These are phyloP conservation scores for Parvularia atlantis DNA, from an alignment of 78 protist genomes.

Conservation along the genomic window DNA sequence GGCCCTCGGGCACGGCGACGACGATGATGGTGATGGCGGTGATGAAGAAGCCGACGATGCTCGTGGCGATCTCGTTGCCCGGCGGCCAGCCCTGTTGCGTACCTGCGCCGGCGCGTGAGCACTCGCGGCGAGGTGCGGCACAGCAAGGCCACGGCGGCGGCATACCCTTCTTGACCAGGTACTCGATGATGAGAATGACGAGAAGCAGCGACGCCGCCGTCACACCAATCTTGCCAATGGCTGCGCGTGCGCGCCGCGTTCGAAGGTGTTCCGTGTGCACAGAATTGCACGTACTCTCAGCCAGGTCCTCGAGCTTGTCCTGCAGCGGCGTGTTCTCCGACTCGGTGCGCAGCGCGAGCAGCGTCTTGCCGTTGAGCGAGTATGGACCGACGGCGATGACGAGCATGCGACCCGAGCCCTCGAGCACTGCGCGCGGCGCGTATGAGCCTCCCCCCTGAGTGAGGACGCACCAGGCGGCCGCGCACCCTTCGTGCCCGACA, in stretches of 20 bases:
- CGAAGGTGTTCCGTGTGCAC: no score
- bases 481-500: constrained; percentile 34
- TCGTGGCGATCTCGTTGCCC: no score
- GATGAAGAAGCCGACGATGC: constrained; percentile 55
- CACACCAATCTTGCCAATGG: constrained; percentile 41
- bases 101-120: no score
- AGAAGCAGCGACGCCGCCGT: constrained; percentile 10
- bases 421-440: constrained; percentile 24
- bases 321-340: constrained; percentile 83
- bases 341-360: constrained; percentile 40
- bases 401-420: constrained; percentile 41
- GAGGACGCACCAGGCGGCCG: neutral
- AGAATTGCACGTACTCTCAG: no score
- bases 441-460: neutral
- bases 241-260: no score
- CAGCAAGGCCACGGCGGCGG: no score
- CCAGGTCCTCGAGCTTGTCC: constrained; percentile 56
- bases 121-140: no score
- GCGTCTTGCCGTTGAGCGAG: constrained; percentile 32
- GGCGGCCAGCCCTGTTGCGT: no score
- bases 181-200: neutral
- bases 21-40: constrained; percentile 87
- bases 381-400: constrained; percentile 49
- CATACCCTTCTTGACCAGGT: no score
- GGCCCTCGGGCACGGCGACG: constrained; percentile 97